Percentiles rank a stretch among this genome's conserved stretches.
Evolutionary conservation across 345 rosid species (phyloP).

Genomic region (Aurinia saxatilis): DNA sequence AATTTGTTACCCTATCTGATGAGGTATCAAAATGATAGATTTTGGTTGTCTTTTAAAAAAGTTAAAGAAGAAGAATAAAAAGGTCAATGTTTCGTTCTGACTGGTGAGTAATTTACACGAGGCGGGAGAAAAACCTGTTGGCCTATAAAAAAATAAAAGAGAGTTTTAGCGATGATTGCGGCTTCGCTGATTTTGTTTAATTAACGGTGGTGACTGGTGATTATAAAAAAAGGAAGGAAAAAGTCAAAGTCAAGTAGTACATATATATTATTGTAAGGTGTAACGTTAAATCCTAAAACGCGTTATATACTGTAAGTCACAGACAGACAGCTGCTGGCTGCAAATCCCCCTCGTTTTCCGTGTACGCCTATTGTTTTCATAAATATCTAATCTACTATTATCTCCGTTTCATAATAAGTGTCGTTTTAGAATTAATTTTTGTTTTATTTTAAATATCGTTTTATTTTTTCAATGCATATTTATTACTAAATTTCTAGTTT

Average conservation of each 20-base stretch:
- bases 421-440: too few species aligned
- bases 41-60: background rate
- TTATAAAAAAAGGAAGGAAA: background rate
- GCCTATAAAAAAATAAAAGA: slow-evolving; percentile 7
- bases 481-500: too few species aligned
- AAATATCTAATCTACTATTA: too few species aligned
- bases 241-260: slow-evolving; percentile 47
- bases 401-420: too few species aligned
- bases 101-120: background rate
- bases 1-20: background rate
- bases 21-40: background rate
- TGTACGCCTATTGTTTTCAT: slow-evolving; percentile 59
- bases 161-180: slow-evolving; percentile 52
- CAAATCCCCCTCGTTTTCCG: slow-evolving; percentile 52
- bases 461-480: too few species aligned
- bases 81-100: slow-evolving; percentile 23
- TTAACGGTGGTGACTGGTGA: background rate
- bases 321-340: slow-evolving; percentile 24
- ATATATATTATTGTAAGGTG: background rate
- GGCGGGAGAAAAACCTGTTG: slow-evolving; percentile 31
- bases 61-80: background rate
- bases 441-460: too few species aligned
- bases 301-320: slow-evolving; percentile 28
- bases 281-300: slow-evolving; percentile 37
- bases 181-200: slow-evolving; percentile 18